These are phyloP conservation scores for Colletotrichum graminicola DNA, from an alignment of 2,329 filamentous ascomycete species.

Conservation along the genomic window DNA sequence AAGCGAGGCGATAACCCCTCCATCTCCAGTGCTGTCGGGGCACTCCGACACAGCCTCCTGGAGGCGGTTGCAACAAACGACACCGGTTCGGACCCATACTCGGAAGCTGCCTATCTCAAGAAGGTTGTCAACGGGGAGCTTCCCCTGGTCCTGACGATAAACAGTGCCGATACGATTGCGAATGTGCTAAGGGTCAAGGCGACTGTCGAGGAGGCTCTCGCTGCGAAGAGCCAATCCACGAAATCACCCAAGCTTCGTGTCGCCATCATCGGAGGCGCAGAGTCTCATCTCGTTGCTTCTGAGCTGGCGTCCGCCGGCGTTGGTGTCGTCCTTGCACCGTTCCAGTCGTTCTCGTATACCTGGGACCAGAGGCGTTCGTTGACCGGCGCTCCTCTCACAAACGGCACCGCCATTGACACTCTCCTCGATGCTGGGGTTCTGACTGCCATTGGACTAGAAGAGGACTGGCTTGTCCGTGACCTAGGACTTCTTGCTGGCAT, in stretches of 20 bases:
- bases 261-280: slow-evolving; percentile 72
- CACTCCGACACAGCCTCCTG: slow-evolving; percentile 66
- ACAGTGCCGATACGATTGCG: slow-evolving; percentile 74
- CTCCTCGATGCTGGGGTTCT: slow-evolving; percentile 70
- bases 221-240: slow-evolving; percentile 39
- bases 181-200: slow-evolving; percentile 69
- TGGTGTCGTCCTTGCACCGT: slow-evolving; percentile 70
- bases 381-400: slow-evolving; percentile 74
- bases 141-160: slow-evolving; percentile 69
- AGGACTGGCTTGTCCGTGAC: slow-evolving; percentile 73
- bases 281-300: slow-evolving; percentile 70
- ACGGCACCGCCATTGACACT: slow-evolving; percentile 70
- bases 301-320: slow-evolving; percentile 69
- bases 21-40: slow-evolving; percentile 66
- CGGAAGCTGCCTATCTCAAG: slow-evolving; percentile 63
- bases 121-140: slow-evolving; percentile 66
- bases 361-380: slow-evolving; percentile 75
- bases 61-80: slow-evolving; percentile 59
- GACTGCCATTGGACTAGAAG: slow-evolving; percentile 69
- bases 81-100: slow-evolving; percentile 55
- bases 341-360: slow-evolving; percentile 64
- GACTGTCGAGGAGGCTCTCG: slow-evolving; percentile 61
- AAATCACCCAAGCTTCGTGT: slow-evolving; percentile 58
- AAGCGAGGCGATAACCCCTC: slow-evolving; percentile 62
- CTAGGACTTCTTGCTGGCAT: slow-evolving; percentile 71